These are phyloP conservation scores for Apium graveolens DNA, from an alignment of 129 eudicot genomes.

Conservation along the genomic window DNA sequence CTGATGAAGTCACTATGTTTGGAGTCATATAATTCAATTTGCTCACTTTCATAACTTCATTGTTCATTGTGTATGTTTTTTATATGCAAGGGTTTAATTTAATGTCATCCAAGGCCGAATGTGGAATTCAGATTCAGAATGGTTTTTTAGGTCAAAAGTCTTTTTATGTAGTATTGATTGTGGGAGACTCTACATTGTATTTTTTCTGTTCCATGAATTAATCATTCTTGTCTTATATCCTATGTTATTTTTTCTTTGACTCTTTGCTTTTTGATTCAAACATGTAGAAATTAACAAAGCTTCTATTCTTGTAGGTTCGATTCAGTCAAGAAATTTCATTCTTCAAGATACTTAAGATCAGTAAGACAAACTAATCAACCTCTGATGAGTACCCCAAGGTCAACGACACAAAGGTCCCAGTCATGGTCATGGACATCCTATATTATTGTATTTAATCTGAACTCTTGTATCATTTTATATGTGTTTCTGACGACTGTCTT, in stretches of 20 bases:
- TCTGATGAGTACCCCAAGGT: slow-evolving; percentile 8
- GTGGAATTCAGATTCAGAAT: slow-evolving; percentile 1
- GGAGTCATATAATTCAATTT: not conserved
- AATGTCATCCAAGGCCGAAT: not conserved
- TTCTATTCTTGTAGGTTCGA: slow-evolving; percentile 25
- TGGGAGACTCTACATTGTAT: not conserved
- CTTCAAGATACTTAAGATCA: slow-evolving; percentile 41
- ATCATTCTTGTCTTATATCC: not conserved
- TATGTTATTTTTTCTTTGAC: not conserved
- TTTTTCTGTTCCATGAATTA: not conserved
- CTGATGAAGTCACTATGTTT: not conserved
- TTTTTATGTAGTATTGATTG: not conserved
- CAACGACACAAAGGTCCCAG: slow-evolving; percentile 18
- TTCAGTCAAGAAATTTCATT: slow-evolving; percentile 33
- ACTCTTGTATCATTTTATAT: slow-evolving; percentile 13
- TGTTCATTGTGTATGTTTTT: not conserved
- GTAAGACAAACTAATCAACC: slow-evolving; percentile 20
- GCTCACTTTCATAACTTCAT: not conserved
- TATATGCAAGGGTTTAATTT: not conserved
- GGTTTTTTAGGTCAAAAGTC: not conserved
- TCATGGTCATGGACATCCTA: slow-evolving; percentile 32
- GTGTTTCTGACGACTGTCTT: not conserved
- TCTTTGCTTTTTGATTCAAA: not conserved
- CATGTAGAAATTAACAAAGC: not conserved
- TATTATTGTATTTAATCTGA: slow-evolving; percentile 42